Percentiles rank a stretch among this genome's conserved stretches.
Conservation (phyloP, 2,329 filamentous ascomycete species). For the Peltaster fructicola region DNA sequence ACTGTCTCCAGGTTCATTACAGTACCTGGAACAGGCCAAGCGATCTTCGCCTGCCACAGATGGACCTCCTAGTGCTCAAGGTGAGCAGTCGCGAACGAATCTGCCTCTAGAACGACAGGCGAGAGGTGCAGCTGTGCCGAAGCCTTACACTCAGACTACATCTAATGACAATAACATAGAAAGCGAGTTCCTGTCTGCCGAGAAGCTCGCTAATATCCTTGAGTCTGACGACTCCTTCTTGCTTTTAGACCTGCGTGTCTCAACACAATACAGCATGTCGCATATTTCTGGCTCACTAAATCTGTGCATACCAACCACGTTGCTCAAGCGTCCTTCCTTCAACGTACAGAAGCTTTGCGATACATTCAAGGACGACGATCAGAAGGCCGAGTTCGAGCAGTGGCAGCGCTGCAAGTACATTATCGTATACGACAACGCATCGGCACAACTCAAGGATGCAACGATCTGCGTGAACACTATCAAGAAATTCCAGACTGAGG, state of each 20-base stretch:
- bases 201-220: slow-evolving; percentile 32
- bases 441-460: slow-evolving; percentile 64
- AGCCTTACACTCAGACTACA: slow-evolving; percentile 30
- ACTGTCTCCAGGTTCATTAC: slow-evolving; percentile 26
- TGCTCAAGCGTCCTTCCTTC: slow-evolving; percentile 80
- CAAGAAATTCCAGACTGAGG: slow-evolving; percentile 79
- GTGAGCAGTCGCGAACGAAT: slow-evolving; percentile 12
- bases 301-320: slow-evolving; percentile 83
- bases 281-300: slow-evolving; percentile 71
- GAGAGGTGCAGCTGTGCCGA: slow-evolving; percentile 6
- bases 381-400: slow-evolving; percentile 53
- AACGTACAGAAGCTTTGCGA: slow-evolving; percentile 74
- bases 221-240: slow-evolving; percentile 39
- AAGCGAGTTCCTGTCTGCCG: slow-evolving; percentile 25
- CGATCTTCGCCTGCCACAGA: slow-evolving; percentile 31
- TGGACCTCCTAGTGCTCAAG: slow-evolving; percentile 14
- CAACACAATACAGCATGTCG: slow-evolving; percentile 59
- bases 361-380: slow-evolving; percentile 58
- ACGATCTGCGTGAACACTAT: slow-evolving; percentile 67
- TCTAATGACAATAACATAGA: slow-evolving; percentile 19
- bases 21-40: slow-evolving; percentile 25
- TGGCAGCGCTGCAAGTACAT: slow-evolving; percentile 64
- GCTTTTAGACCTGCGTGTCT: slow-evolving; percentile 71
- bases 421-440: slow-evolving; percentile 71
- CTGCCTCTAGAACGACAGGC: slow-evolving; percentile 14